Base-by-base conservation (phyloP, 768 basidiomycete genomes). In the Boletellus emodensis region DNA sequence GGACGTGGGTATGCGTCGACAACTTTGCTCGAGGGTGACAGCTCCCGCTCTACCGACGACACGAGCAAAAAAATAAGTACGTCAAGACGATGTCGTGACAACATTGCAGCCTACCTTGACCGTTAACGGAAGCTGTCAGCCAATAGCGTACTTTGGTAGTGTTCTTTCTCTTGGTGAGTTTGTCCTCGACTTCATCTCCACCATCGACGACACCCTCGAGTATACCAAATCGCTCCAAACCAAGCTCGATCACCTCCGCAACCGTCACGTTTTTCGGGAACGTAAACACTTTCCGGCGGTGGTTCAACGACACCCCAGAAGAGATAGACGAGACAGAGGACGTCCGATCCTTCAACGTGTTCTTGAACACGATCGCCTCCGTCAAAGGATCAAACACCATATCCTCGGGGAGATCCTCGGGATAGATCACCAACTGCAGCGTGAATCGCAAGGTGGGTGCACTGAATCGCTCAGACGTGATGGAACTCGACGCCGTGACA, bases 141-240 rank as follows among this genome's bases (percentile, higher is more conserved):
- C 81, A 81, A 65, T 98, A 98, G 48, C 92, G 77, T 33, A 97
- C 89, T 50, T 90, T 78, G 9, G 80, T 68, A 7, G 80, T 75
- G 63, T 91, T 95, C 55, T 85, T 77, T 51, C 94, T 75, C 71
- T 93, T 92, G 7, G 80, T 76, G 32, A 84, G 74, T 65, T 95
- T 94, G 64, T 97, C 95, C 68, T 99, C 96, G 1, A 99, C 81
- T 61, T 97, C 95, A 66, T 99, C 96, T 1, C 96, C 96, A 2
- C 96, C 96, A 66, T 97, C 94, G 3, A 98, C 95, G 2, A 99
- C 93, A n/a, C 94, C 96, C 35, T 96, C 95, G 33, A 81, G 73
- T 49, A 99, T 96, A 3, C 96, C 96, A 62, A 98, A 97, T 51
- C 93, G 72, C 62, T 97, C 96, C 55, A 99, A 65, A 6, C 87